A percentile compares a stretch with the other conserved stretches of the same genome.
Conservation (phyloP, 352 stramenopile species). For the Phytophthora rubi region DNA sequence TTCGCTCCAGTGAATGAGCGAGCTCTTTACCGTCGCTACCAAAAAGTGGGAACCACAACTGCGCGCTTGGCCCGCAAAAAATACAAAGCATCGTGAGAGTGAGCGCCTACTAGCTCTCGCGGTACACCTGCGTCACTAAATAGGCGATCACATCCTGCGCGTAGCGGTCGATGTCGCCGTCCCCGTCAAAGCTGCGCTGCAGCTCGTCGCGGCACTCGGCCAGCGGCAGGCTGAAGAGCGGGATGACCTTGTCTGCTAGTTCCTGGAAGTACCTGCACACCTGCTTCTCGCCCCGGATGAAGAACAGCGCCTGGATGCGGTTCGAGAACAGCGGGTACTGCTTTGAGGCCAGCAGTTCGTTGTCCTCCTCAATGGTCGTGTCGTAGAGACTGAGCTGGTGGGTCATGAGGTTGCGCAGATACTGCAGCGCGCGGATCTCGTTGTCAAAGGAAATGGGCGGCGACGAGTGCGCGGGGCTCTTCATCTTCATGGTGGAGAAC, state of each 20-base stretch:
- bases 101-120: conserved; percentile 63
- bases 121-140: conserved; percentile 87
- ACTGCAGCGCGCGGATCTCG: conserved; percentile 79
- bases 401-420: conserved; percentile 80
- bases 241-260: conserved; percentile 83
- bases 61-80: conserved; percentile 23
- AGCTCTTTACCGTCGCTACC: conserved; percentile 23
- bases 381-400: conserved; percentile 82
- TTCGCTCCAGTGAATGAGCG: conserved; percentile 16
- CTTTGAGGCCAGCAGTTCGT: conserved; percentile 81
- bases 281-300: conserved; percentile 90
- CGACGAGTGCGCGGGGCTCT: conserved; percentile 76
- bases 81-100: conserved; percentile 33
- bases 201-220: conserved; percentile 72
- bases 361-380: conserved; percentile 89
- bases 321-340: conserved; percentile 87
- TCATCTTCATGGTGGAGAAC: conserved; percentile 84
- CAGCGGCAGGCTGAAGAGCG: conserved; percentile 82
- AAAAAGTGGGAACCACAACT: conserved; percentile 30
- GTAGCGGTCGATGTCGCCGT: conserved; percentile 86
- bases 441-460: conserved; percentile 88
- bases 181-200: conserved; percentile 75
- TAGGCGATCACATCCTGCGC: conserved; percentile 89
- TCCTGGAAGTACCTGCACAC: conserved; percentile 85
- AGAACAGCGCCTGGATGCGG: conserved; percentile 88